Conservation (phyloP, 352 stramenopile genomes). For the Phytophthora foliorum region DNA sequence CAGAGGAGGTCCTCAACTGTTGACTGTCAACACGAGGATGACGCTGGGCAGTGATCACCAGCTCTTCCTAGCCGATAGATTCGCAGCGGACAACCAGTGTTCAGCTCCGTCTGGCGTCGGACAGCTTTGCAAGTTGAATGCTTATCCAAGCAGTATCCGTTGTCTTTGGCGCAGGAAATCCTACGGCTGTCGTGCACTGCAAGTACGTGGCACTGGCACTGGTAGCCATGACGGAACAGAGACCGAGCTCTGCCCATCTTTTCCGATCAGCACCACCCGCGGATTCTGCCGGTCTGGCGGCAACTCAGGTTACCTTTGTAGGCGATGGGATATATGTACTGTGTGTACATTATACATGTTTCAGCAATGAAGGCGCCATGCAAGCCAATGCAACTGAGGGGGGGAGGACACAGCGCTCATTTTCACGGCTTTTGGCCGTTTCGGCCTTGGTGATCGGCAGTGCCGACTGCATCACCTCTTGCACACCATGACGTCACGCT, state of each 20-base stretch:
- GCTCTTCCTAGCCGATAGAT: not conserved
- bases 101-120: constrained; percentile 10
- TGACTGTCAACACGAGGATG: too few relatives aligned
- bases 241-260: constrained; percentile 25
- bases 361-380: too few relatives aligned
- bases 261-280: constrained; percentile 26
- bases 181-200: constrained; percentile 21
- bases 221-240: constrained; percentile 20
- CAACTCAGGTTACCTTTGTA: not conserved
- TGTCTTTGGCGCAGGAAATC: constrained; percentile 7
- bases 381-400: not conserved
- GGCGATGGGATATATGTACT: too few relatives aligned
- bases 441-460: constrained; percentile 6
- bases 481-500: constrained; percentile 34
- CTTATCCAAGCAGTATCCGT: constrained; percentile 1
- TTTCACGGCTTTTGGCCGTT: not conserved
- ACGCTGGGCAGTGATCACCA: not conserved
- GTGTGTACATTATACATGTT: too few relatives aligned
- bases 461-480: constrained; percentile 27
- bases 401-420: not conserved
- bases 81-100: not conserved
- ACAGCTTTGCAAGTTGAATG: constrained; percentile 23
- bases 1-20: not conserved
- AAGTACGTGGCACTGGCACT: constrained; percentile 5
- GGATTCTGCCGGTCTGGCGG: constrained; percentile 20